phyloP scores from a whole-genome alignment of 441 rosid species.

The Pelargonium myrrhifolium region DNA sequence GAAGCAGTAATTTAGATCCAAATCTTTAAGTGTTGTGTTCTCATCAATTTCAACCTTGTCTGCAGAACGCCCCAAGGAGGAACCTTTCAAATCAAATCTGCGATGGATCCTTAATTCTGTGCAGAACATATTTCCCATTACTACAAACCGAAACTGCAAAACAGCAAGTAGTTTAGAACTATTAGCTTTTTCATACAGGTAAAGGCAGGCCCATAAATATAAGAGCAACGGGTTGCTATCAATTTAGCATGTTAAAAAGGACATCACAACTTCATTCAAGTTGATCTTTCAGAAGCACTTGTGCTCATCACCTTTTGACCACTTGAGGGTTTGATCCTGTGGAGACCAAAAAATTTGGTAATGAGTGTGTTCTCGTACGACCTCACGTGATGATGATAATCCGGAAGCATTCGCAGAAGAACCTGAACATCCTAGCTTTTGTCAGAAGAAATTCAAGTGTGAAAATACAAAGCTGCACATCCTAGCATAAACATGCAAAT shows the following conservation, averaged over 20 bases:
- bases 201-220: slow-evolving; percentile 13
- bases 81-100: slow-evolving; percentile 94
- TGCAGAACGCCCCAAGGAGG: slow-evolving; percentile 82
- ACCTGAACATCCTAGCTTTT: slow-evolving; percentile 43
- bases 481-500: too few relatives aligned
- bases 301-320: slow-evolving; percentile 70
- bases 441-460: slow-evolving; percentile 20
- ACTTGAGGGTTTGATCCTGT: slow-evolving; percentile 95
- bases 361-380: slow-evolving; percentile 88
- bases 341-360: slow-evolving; percentile 97
- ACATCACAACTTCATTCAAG: not conserved
- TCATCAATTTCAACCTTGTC: slow-evolving; percentile 91
- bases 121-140: slow-evolving; percentile 99
- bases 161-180: slow-evolving; percentile 23
- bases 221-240: not conserved
- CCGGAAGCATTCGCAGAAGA: slow-evolving; percentile 91
- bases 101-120: slow-evolving; percentile 92
- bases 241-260: too few relatives aligned
- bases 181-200: slow-evolving; percentile 22
- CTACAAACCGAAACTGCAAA: slow-evolving; percentile 92
- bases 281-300: not conserved
- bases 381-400: slow-evolving; percentile 84
- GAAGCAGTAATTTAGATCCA: slow-evolving; percentile 75
- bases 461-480: slow-evolving; percentile 1
- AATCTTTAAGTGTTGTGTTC: slow-evolving; percentile 89